Evolutionary conservation across 768 basidiomycete genomes (phyloP).

Genomic region (Termitomyces sp.): DNA sequence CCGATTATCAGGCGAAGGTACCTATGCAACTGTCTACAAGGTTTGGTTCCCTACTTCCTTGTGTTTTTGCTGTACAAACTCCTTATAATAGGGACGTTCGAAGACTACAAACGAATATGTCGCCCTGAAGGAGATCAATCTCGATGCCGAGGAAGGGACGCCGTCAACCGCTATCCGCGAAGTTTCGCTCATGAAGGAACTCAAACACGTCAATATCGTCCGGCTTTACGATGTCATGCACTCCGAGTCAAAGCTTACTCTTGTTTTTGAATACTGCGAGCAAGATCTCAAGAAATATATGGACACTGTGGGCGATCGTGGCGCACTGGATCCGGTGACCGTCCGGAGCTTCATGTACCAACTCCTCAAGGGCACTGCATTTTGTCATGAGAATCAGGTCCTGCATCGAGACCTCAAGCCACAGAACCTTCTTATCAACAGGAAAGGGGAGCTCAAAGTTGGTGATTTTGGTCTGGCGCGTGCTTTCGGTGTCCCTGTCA

Average conservation of each 20-base stretch:
- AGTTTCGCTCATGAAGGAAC: constrained; percentile 98
- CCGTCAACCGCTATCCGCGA: constrained; percentile 98
- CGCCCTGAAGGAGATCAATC: constrained; percentile 97
- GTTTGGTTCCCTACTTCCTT: constrained; percentile 30
- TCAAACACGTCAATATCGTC: constrained; percentile 98
- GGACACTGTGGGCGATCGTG: constrained; percentile 96
- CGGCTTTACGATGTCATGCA: constrained; percentile 98
- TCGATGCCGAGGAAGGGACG: constrained; percentile 98
- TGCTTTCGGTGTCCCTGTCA: constrained; percentile 98
- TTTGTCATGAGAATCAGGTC: constrained; percentile 98
- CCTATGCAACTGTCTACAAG: constrained; percentile 98
- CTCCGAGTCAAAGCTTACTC: constrained; percentile 95
- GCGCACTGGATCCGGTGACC: constrained; percentile 84
- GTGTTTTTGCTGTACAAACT: not conserved
- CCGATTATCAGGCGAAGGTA: constrained; percentile 77
- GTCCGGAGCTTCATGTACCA: constrained; percentile 99
- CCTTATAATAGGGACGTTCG: constrained; percentile 69
- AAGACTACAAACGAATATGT: constrained; percentile 98
- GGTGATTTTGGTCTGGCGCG: constrained; percentile 97
- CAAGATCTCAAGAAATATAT: constrained; percentile 99
- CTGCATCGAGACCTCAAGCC: constrained; percentile 97
- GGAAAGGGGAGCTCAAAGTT: constrained; percentile 93
- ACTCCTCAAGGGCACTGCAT: constrained; percentile 93
- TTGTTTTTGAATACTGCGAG: constrained; percentile 98
- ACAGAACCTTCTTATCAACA: constrained; percentile 95